Conservation (phyloP, 768 basidiomycete species). For the Tylopilus cervinicoccineus region DNA sequence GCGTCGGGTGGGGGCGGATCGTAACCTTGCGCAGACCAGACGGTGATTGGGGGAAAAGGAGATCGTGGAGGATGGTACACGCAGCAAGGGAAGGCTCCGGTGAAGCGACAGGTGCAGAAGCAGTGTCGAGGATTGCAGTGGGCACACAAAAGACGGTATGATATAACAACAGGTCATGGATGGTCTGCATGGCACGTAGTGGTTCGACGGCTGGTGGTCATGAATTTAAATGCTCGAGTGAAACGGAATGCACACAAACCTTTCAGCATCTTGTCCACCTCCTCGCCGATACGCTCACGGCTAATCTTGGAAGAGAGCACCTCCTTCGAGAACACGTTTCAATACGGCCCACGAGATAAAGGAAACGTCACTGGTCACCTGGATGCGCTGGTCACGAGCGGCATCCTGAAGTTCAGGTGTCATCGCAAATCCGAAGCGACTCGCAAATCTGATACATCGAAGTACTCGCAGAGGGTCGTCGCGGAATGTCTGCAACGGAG, state of each 20-base stretch:
- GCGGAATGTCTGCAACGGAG: conserved; percentile 81
- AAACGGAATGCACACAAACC: conserved; percentile 38
- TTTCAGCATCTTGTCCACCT: conserved; percentile 92
- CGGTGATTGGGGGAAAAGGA: conserved; percentile 34
- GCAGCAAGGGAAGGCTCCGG: conserved; percentile 48
- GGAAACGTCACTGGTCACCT: conserved; percentile 37
- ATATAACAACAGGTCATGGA: conserved; percentile 70
- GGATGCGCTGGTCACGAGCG: conserved; percentile 56
- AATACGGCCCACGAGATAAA: neutral
- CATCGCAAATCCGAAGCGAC: conserved; percentile 80
- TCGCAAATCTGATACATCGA: conserved; percentile 87
- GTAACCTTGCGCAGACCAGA: conserved; percentile 9
- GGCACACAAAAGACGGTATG: conserved; percentile 61
- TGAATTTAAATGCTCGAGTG: conserved; percentile 2
- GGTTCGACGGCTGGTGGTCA: conserved; percentile 65
- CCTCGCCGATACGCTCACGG: conserved; percentile 88
- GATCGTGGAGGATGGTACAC: conserved; percentile 51
- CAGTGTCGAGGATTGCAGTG: conserved; percentile 34
- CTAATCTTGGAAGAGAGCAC: conserved; percentile 78
- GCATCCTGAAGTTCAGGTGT: conserved; percentile 64
- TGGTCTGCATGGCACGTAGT: conserved; percentile 66
- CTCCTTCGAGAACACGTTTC: conserved; percentile 34
- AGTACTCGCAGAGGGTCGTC: conserved; percentile 95
- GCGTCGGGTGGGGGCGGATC: conserved; percentile 32
- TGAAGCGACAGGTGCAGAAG: conserved; percentile 43